Percentiles rank a stretch among this genome's conserved stretches.
Conservation (phyloP, 2,329 filamentous ascomycete genomes). For the Fusarium sp. region DNA sequence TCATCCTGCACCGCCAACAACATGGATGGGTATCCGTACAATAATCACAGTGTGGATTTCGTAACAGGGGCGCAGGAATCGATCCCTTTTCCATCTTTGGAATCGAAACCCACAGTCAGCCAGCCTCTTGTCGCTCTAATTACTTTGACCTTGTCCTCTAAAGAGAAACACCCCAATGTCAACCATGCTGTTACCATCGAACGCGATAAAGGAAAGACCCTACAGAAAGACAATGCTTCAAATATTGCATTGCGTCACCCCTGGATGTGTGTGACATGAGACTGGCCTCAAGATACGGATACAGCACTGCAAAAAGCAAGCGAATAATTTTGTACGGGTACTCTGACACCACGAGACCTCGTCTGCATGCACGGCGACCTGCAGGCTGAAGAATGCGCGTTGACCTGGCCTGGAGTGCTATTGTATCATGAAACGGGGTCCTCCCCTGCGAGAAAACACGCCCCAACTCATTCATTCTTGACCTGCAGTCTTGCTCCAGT, state of each 20-base stretch:
- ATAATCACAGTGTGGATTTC: conserved; percentile 40
- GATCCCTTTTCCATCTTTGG: conserved; percentile 32
- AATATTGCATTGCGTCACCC: background rate
- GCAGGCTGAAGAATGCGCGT: conserved; percentile 48
- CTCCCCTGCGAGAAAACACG: conserved; percentile 44
- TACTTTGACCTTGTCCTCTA: conserved; percentile 2
- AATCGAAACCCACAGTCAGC: conserved; percentile 37
- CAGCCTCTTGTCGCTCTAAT: conserved; percentile 26
- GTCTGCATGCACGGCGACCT: conserved; percentile 50
- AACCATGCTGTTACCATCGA: background rate
- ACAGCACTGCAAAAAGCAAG: conserved; percentile 22
- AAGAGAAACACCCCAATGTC: conserved; percentile 1
- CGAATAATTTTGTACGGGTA: conserved; percentile 17
- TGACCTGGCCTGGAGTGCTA: conserved; percentile 42
- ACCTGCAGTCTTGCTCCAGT: conserved; percentile 4
- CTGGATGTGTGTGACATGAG: background rate
- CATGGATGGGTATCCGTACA: background rate
- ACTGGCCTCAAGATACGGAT: background rate
- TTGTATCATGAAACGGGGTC: conserved; percentile 28
- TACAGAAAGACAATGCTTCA: background rate
- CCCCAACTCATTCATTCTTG: conserved; percentile 24
- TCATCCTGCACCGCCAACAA: conserved; percentile 46
- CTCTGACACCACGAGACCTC: conserved; percentile 50
- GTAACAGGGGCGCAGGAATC: conserved; percentile 12
- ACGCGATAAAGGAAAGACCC: background rate